Conservation (phyloP, 1,284 basidiomycete species). For the Cutaneotrichosporon sp. region DNA sequence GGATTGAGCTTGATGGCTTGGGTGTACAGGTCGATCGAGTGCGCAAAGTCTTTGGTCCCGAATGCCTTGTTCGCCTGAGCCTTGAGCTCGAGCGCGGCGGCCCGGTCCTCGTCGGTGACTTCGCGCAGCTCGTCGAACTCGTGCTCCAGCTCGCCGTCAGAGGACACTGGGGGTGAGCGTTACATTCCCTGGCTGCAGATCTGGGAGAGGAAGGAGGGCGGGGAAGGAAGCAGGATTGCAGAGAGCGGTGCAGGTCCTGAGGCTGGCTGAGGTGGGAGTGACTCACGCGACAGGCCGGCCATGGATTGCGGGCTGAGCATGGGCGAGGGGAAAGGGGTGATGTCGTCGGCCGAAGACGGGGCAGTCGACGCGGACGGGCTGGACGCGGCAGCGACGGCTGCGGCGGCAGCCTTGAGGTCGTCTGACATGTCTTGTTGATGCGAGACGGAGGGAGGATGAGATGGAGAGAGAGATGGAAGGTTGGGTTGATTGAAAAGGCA, state of each 20-base stretch:
- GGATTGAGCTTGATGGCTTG: slow-evolving; percentile 78
- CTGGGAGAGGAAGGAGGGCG: neutral
- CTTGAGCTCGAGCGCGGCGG: slow-evolving; percentile 71
- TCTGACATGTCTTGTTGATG: slow-evolving; percentile 15
- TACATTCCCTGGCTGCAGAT: neutral
- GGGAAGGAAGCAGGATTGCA: neutral
- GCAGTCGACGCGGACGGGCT: slow-evolving; percentile 16
- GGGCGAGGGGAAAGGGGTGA: slow-evolving; percentile 50
- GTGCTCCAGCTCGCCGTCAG: slow-evolving; percentile 48
- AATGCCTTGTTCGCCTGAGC: slow-evolving; percentile 85
- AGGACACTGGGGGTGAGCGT: slow-evolving; percentile 38
- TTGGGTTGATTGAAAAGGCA: neutral
- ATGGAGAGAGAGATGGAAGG: neutral
- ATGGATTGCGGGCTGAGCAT: slow-evolving; percentile 40
- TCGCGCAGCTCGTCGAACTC: slow-evolving; percentile 49
- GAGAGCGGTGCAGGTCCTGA: neutral
- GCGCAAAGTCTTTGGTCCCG: slow-evolving; percentile 62
- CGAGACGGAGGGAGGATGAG: neutral
- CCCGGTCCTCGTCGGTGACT: slow-evolving; percentile 68
- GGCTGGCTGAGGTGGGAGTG: neutral
- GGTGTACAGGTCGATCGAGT: slow-evolving; percentile 71
- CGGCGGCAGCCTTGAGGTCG: slow-evolving; percentile 16
- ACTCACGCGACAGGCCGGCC: slow-evolving; percentile 45
- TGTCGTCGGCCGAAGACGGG: slow-evolving; percentile 36
- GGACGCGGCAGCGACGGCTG: slow-evolving; percentile 11